Percentiles rank a stretch among this genome's conserved stretches.
These are phyloP conservation scores for Gracilaria caudata DNA, from an alignment of 23 red algal species.

Conservation along the genomic window DNA sequence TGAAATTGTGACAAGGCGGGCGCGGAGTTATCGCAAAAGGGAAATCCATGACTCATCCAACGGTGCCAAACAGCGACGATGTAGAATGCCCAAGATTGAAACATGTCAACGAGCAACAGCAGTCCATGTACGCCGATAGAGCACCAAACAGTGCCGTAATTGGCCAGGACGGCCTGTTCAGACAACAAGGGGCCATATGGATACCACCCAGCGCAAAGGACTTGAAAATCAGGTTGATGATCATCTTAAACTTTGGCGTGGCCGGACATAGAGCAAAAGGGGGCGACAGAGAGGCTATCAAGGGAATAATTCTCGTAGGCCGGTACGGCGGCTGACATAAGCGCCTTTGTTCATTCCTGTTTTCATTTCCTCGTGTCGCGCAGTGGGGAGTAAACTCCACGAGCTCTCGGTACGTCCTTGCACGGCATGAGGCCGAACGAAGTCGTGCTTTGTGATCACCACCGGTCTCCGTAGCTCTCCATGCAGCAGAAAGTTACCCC, in stretches of 20 bases:
- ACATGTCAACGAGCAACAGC: neutral
- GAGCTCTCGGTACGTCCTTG: neutral
- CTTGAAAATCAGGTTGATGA: conserved; percentile 7
- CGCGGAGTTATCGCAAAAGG: neutral
- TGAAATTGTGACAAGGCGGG: conserved; percentile 16
- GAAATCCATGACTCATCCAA: neutral
- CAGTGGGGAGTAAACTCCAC: conserved; percentile 9
- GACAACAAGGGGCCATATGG: neutral
- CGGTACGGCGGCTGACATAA: neutral
- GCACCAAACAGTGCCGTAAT: neutral
- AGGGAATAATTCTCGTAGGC: conserved; percentile 24
- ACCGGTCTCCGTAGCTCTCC: too few relatives aligned
- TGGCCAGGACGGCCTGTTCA: neutral
- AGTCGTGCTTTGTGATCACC: conserved; percentile 51
- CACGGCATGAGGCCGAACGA: conserved; percentile 53
- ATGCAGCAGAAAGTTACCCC: too few relatives aligned
- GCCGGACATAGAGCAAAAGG: conserved; percentile 18
- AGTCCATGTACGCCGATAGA: too few relatives aligned
- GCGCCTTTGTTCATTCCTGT: neutral
- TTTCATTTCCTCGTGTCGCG: conserved; percentile 10
- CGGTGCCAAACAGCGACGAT: neutral
- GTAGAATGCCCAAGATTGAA: neutral
- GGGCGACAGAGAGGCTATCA: conserved; percentile 20
- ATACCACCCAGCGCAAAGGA: neutral
- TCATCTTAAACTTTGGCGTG: conserved; percentile 14